Conservation (phyloP, 495 filamentous ascomycete genomes). For the Friedmanniomyces simplex region DNA sequence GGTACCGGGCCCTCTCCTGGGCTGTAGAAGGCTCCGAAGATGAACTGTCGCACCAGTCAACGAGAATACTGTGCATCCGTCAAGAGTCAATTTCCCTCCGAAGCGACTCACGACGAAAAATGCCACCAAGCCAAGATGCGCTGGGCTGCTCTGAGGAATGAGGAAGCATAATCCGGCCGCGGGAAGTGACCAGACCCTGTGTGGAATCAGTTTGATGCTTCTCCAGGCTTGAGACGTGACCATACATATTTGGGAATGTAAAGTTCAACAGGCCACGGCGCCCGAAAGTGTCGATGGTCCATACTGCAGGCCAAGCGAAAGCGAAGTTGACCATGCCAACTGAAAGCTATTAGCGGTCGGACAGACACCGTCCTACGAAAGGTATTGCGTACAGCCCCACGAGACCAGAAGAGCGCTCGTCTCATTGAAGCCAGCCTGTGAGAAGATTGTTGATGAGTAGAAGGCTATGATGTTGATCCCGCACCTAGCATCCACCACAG, state of each 20-base stretch:
- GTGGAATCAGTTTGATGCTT: too few species aligned
- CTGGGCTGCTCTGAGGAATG: constrained; percentile 36
- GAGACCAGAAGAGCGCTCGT: constrained; percentile 56
- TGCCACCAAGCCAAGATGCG: constrained; percentile 28
- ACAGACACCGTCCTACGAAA: too few species aligned
- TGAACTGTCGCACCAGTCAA: too few species aligned
- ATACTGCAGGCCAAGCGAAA: constrained; percentile 74
- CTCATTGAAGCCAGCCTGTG: constrained; percentile 46
- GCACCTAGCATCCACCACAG: not conserved
- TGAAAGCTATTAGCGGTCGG: too few species aligned
- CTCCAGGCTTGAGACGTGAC: too few species aligned
- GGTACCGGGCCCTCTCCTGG: constrained; percentile 76
- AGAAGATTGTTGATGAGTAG: constrained; percentile 69
- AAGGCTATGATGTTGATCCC: constrained; percentile 59
- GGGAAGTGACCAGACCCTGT: constrained; percentile 60
- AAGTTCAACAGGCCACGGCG: constrained; percentile 65
- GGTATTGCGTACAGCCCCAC: too few species aligned
- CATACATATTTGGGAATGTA: constrained; percentile 84
- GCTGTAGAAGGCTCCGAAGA: constrained; percentile 67
- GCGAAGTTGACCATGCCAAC: constrained; percentile 53
- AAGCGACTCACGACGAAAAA: too few species aligned
- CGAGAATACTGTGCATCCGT: too few species aligned
- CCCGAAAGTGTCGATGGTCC: constrained; percentile 74
- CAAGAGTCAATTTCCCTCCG: too few species aligned
- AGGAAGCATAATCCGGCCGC: constrained; percentile 62